phyloP scores from a whole-genome alignment of 257 asterid species.

The Perilla frutescens region DNA sequence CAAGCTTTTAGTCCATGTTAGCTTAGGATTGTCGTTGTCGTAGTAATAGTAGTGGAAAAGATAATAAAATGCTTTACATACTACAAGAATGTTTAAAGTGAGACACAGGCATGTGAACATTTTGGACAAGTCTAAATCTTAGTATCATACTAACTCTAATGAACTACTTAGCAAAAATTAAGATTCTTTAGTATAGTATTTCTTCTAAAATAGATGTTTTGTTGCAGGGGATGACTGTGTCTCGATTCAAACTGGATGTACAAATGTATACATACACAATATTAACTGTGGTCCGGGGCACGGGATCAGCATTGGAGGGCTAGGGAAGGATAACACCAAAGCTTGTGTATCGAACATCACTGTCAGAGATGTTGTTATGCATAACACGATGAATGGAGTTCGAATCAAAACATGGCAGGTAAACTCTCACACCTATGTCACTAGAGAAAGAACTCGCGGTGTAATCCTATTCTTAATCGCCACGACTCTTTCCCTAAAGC shows the following conservation, averaged over 20 bases:
- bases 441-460: background rate
- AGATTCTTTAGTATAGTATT: background rate
- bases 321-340: slow-evolving; percentile 84
- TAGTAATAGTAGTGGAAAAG: background rate
- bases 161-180: slow-evolving; percentile 2
- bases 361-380: slow-evolving; percentile 66
- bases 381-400: slow-evolving; percentile 84
- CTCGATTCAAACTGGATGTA: slow-evolving; percentile 89
- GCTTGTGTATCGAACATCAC: slow-evolving; percentile 95
- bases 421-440: background rate
- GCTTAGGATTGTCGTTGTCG: slow-evolving; percentile 37
- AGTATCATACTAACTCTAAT: background rate
- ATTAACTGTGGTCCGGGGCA: slow-evolving; percentile 94
- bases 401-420: slow-evolving; percentile 97
- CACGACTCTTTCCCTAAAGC: background rate
- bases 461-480: background rate
- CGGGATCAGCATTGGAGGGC: slow-evolving; percentile 95
- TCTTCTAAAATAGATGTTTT: slow-evolving; percentile 9
- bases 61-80: background rate
- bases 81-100: slow-evolving; percentile 27
- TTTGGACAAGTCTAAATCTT: background rate
- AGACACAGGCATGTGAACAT: slow-evolving; percentile 11
- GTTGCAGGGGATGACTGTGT: slow-evolving; percentile 92
- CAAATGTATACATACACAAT: slow-evolving; percentile 70
- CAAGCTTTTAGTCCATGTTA: slow-evolving; percentile 34